Evolutionary conservation across 108 stramenopile species (phyloP).

Genomic region (Cafeteria roenbergensis): DNA sequence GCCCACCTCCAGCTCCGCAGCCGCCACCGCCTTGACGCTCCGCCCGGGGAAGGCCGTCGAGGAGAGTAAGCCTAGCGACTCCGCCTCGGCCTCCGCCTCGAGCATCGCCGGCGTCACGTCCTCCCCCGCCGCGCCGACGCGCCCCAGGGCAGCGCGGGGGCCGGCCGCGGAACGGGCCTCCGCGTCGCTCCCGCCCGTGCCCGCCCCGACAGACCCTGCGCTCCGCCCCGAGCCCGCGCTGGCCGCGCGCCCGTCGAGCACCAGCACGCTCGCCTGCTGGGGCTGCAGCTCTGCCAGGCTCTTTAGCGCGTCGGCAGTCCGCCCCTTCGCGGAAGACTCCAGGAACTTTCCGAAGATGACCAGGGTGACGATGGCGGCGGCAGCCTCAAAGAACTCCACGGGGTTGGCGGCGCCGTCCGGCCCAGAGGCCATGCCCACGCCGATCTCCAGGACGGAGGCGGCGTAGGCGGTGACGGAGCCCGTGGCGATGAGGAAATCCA

Average conservation of each 20-base stretch:
- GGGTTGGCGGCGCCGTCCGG: constrained; percentile 32
- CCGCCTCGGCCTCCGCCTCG: not conserved
- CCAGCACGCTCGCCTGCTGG: constrained; percentile 32
- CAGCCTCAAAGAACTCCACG: constrained; percentile 75
- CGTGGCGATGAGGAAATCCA: constrained; percentile 82
- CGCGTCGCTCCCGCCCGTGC: no score
- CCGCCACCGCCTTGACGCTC: constrained; percentile 9
- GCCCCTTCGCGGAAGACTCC: constrained; percentile 66
- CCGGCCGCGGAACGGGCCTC: no score
- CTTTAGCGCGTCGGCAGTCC: constrained; percentile 68
- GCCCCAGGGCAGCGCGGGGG: no score
- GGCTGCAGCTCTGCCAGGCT: constrained; percentile 67
- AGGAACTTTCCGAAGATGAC: constrained; percentile 81
- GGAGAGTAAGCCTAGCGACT: not conserved
- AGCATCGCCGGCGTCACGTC: no score
- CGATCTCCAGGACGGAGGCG: constrained; percentile 2
- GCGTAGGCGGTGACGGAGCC: constrained; percentile 73
- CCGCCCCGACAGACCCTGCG: no score
- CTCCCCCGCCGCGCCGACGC: no score
- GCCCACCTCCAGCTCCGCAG: constrained; percentile 63
- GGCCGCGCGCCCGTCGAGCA: no score
- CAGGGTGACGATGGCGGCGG: constrained; percentile 80
- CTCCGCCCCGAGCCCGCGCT: no score
- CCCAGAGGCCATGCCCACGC: not conserved
- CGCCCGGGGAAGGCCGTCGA: constrained; percentile 1